These are phyloP conservation scores for Haplosporangium sp. DNA, from an alignment of 371 early-diverging fungal genomes.

Conservation along the genomic window DNA sequence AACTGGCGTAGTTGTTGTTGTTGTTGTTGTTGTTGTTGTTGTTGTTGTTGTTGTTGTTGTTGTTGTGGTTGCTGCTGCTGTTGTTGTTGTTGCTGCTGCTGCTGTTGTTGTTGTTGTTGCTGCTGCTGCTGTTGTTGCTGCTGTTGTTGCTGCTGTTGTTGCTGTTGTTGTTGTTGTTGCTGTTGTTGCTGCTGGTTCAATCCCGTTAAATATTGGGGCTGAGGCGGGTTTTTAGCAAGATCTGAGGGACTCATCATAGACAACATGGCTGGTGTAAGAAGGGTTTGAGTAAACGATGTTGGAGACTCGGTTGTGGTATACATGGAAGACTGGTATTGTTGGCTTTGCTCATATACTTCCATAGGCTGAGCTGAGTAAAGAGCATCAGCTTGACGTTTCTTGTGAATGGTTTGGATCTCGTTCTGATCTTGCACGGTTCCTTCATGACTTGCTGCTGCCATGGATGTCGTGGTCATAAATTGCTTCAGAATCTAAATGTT, in stretches of 20 bases:
- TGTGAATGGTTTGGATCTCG: conserved; percentile 21
- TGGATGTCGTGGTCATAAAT: conserved; percentile 38
- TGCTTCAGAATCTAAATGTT: conserved; percentile 45
- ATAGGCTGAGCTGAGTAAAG: conserved; percentile 1
- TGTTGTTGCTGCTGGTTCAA: conserved; percentile 6
- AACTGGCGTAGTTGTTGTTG: too few relatives aligned
- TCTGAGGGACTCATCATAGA: conserved; percentile 29
- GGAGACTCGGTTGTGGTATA: conserved; percentile 4
- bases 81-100: conserved; percentile 53
- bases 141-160: conserved; percentile 24
- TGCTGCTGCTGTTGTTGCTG: conserved; percentile 40
- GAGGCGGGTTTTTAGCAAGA: not conserved
- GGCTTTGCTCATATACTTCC: not conserved
- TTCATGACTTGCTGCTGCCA: conserved; percentile 34
- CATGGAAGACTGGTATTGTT: conserved; percentile 9
- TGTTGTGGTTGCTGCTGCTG: conserved; percentile 55
- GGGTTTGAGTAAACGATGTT: not conserved
- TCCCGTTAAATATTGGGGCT: not conserved
- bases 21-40: conserved; percentile 50
- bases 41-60: conserved; percentile 54
- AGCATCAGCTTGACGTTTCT: conserved; percentile 39
- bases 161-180: conserved; percentile 35
- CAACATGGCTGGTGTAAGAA: conserved; percentile 23
- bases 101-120: conserved; percentile 52
- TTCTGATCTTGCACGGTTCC: conserved; percentile 1